Base-by-base conservation (phyloP, 2,329 filamentous ascomycete species). In the Simplicillium sp. region DNA sequence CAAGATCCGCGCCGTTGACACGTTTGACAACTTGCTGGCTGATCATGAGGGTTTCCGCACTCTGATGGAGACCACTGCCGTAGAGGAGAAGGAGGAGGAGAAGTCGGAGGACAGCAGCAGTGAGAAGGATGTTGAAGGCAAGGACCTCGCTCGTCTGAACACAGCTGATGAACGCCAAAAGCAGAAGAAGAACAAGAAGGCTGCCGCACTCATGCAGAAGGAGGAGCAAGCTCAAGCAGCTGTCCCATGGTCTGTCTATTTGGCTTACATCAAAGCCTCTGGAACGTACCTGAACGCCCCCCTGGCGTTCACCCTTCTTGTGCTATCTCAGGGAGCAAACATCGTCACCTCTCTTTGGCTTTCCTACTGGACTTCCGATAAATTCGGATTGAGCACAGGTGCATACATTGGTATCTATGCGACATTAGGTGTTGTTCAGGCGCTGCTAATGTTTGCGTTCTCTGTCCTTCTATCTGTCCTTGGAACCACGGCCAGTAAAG, bases 271-370 rank as follows among this genome's bases (percentile, higher is more conserved):
- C 50, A 68, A 68, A 46, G 84, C 87, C 7, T 86, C 85, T 0
- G 86, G 86, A 4, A 77, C 78, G 9, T 68, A 86, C 7, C 61
- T 84, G 48, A 81, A 85, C 45, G 82, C 78, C 1, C 74, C 83
- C 0, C 59, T 90, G 4, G 58, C 87, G 4, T 31, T 76, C 4
- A 43, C 78, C 17, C 60, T 87, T 3, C 70, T 94, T 11, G 58
- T 86, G 6, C 54, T 88, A 11, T 80, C 85, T 0, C 88, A 95
- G 55, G 87, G 82, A 8, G 75, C 84, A 46, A 96, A 94, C 55
- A 90, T 97, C 48, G 73, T 78, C 49, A 95, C 88, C 11, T 89
- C 84, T 54, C 64, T 97, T 41, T 97, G 90, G 90, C 75, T 97
- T 1, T 92, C 88, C 1, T 97, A 81, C 66, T 97, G 90, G 90